Conservation (phyloP, 768 basidiomycete genomes). For the Rhizopogon vulgaris region DNA sequence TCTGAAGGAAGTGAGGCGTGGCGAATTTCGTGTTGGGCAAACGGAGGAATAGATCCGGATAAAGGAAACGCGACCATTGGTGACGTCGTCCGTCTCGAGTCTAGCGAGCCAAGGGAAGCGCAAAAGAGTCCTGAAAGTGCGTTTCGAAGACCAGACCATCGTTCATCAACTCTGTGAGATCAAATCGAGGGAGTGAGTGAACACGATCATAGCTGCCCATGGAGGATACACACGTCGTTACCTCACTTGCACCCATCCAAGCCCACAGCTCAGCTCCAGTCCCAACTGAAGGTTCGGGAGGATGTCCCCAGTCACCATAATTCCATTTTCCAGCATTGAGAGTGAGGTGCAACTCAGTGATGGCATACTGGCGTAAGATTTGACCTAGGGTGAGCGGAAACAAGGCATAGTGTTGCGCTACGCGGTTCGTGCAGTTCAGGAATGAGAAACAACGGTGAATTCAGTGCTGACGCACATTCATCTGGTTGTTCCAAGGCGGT, state of each 20-base stretch:
- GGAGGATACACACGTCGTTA: constrained; percentile 35
- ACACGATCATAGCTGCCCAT: neutral
- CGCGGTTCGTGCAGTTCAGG: neutral
- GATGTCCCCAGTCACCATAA: constrained; percentile 78
- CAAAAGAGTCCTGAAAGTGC: constrained; percentile 93
- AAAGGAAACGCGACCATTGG: constrained; percentile 60
- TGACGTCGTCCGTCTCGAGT: constrained; percentile 69
- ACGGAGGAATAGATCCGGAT: constrained; percentile 46
- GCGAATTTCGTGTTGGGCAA: constrained; percentile 49
- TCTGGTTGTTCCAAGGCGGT: constrained; percentile 38
- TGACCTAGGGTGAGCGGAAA: constrained; percentile 87
- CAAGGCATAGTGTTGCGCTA: constrained; percentile 81
- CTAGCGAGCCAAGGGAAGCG: constrained; percentile 77
- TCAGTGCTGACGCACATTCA: constrained; percentile 33
- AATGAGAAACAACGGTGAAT: neutral
- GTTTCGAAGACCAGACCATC: constrained; percentile 84
- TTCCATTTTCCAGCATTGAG: constrained; percentile 93
- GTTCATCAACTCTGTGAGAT: constrained; percentile 52
- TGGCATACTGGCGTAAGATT: constrained; percentile 77
- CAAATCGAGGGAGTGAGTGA: neutral
- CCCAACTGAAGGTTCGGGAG: constrained; percentile 68
- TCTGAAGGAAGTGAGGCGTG: constrained; percentile 79
- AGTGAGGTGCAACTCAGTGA: constrained; percentile 84
- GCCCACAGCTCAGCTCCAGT: constrained; percentile 89
- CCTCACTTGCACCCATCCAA: constrained; percentile 74